Percentiles rank a stretch among this genome's conserved stretches.
Conservation (phyloP, 495 filamentous ascomycete species). For the Penicillium lividum region DNA sequence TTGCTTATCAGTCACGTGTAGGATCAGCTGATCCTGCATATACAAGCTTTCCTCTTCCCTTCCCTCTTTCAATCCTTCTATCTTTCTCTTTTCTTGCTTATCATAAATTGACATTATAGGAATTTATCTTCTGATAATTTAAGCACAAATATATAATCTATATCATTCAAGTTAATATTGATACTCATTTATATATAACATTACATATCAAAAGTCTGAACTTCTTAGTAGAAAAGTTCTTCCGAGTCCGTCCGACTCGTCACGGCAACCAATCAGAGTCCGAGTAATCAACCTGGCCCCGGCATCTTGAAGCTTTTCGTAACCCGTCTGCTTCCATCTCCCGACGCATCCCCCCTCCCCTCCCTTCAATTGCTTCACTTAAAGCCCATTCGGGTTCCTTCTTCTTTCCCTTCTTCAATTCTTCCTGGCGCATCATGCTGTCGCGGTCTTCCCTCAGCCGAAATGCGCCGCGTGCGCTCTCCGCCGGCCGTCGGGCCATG, state of each 20-base stretch:
- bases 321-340: constrained; percentile 38
- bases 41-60: not conserved
- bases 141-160: too few relatives aligned
- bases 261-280: constrained; percentile 41
- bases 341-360: constrained; percentile 30
- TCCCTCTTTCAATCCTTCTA: not conserved
- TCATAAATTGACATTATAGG: not conserved
- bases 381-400: constrained; percentile 38
- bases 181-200: not conserved
- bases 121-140: too few relatives aligned
- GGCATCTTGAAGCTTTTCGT: constrained; percentile 55
- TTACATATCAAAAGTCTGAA: not conserved
- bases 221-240: constrained; percentile 30
- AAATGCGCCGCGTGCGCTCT: constrained; percentile 72
- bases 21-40: constrained; percentile 31
- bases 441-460: constrained; percentile 77
- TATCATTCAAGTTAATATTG: too few relatives aligned
- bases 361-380: constrained; percentile 43
- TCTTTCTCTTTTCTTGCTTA: not conserved
- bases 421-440: constrained; percentile 68
- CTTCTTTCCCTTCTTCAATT: constrained; percentile 30
- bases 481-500: constrained; percentile 65
- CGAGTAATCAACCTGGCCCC: constrained; percentile 43
- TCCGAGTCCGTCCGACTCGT: constrained; percentile 51
- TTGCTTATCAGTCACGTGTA: constrained; percentile 45